Percentiles rank a stretch among this genome's conserved stretches.
Conservation (phyloP, 495 filamentous ascomycete genomes). For the Podospora appendiculata region DNA sequence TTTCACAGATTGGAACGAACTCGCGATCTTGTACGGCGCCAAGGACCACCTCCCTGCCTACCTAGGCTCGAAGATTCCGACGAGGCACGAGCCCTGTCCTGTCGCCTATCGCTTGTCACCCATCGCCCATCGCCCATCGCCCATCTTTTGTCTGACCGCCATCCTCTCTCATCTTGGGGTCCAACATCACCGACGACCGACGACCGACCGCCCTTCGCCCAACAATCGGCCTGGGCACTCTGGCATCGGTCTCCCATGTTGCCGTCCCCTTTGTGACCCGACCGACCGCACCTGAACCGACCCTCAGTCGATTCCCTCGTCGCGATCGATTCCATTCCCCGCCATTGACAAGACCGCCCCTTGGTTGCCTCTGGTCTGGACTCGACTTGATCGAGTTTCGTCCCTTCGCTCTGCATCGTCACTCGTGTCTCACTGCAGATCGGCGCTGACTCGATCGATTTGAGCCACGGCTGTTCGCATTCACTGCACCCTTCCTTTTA, state of each 20-base stretch:
- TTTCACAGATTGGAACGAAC: not conserved
- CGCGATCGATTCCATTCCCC: conserved; percentile 1
- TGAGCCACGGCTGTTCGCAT: not conserved
- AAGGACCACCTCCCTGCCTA: not conserved
- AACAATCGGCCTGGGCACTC: not conserved
- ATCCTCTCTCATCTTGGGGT: not conserved
- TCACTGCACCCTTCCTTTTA: not conserved
- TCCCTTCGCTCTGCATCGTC: not conserved
- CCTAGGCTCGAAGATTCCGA: not conserved
- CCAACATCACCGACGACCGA: not conserved
- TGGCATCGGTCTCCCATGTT: conserved; percentile 10
- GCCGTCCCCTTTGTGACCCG: conserved; percentile 7
- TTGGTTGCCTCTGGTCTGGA: not conserved
- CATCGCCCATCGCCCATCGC: too few relatives aligned
- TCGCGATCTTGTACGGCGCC: not conserved
- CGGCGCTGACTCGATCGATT: not conserved
- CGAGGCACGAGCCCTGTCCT: not conserved
- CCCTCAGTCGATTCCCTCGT: conserved; percentile 2
- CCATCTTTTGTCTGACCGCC: not conserved
- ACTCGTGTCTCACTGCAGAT: not conserved
- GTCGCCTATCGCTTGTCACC: not conserved
- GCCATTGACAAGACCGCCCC: conserved; percentile 2
- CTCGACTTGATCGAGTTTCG: not conserved
- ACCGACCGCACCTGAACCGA: conserved; percentile 12
- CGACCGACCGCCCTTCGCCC: not conserved